A percentile compares a stretch with the other conserved stretches of the same genome.
Conservation (phyloP, 441 rosid genomes). For the Macaranga tanarius region DNA sequence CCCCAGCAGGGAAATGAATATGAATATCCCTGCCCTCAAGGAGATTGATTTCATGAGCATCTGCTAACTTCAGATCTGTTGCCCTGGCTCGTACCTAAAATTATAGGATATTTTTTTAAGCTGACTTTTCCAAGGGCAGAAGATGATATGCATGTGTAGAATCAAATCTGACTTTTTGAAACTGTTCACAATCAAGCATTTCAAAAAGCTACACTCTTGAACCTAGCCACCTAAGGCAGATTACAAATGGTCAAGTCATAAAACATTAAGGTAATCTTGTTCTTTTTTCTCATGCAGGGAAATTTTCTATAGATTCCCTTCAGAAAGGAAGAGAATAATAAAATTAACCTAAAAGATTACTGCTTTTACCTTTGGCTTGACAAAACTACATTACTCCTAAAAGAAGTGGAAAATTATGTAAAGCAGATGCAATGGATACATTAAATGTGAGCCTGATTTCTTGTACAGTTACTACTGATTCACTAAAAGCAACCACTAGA, state of each 20-base stretch:
- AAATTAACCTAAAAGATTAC: not conserved
- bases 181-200: not conserved
- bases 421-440: too few relatives aligned
- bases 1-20: constrained; percentile 99
- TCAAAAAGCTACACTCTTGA: not conserved
- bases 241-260: not conserved
- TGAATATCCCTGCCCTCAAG: constrained; percentile 91
- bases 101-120: constrained; percentile 13
- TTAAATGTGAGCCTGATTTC: not conserved
- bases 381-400: not conserved
- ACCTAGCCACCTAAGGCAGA: not conserved
- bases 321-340: not conserved
- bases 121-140: constrained; percentile 1
- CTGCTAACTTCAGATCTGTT: constrained; percentile 63
- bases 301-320: not conserved
- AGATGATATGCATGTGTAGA: constrained; percentile 2
- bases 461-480: not conserved
- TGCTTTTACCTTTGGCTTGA: not conserved
- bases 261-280: not conserved
- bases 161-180: not conserved
- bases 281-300: not conserved
- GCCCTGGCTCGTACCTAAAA: constrained; percentile 92
- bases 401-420: too few relatives aligned
- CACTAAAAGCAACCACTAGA: not conserved
- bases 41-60: constrained; percentile 57